Base-by-base conservation (phyloP, 1,139 yeast species). In the Lodderomyces oxycetoniae region DNA sequence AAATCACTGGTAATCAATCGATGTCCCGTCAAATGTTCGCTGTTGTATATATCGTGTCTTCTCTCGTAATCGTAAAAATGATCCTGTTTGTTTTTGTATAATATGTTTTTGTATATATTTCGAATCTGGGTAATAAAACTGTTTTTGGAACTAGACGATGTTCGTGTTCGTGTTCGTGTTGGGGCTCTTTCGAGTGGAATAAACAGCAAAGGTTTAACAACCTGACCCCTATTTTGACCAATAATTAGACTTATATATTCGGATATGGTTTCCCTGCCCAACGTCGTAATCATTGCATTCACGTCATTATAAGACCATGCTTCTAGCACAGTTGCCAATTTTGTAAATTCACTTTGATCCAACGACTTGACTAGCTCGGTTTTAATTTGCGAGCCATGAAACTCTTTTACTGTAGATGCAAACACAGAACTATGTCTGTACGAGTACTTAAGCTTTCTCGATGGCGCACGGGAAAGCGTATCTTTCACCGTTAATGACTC, bases 1-100 rank as follows among this genome's bases (percentile, higher is more conserved):
- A 57, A 67, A 46, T 68, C 74, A 3, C 42, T 40, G 1, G 52
- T 46, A 5, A 43, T 40, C 21, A 64, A 46, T 30, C 40, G 38
- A 36, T 51, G 49, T 1, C 58, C 61, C 1, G 59, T 49, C 14
- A 43, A 35, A 8, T 43, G 27, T 3, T 37, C 33, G 11, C 53
- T 47, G 5, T 31, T 35, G 37, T 55, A 55, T 14, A 58, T 37
- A 28, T 50, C 43, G 2, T 38, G 32, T 29, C 61, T 47, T 28
- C 49, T 44, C 3, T 39, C 38, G 15, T 32, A 29, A 16, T 45
- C 42, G 38, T 63, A 63, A 7, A 62, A 44, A 33, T 45, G 48
- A n/a, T 45, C 52, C 2, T 29, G 29, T 10, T 49, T 30, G 17
- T 24, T 19, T 2, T 49, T 43, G 36, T 50, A 60, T 17, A 63